A percentile compares a stretch with the other conserved stretches of the same genome.
phyloP scores from a whole-genome alignment of 352 stramenopile genomes.

The Achlya hypogyna region DNA sequence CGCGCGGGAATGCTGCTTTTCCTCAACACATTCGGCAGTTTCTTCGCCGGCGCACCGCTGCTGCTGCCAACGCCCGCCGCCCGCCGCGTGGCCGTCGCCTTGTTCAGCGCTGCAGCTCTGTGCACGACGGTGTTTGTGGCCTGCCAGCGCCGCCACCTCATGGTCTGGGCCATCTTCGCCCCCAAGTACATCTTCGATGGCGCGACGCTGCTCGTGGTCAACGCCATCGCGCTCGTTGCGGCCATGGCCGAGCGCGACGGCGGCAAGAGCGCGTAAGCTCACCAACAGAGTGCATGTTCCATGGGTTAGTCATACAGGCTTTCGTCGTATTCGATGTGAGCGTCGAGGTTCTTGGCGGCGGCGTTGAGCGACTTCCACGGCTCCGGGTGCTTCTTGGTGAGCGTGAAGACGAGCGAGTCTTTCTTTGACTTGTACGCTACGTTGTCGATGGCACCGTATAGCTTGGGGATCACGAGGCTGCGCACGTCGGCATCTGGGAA shows the following conservation, averaged over 20 bases:
- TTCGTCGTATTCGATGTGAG: conserved; percentile 80
- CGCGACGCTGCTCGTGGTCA: conserved; percentile 43
- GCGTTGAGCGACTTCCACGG: conserved; percentile 75
- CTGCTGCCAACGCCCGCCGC: background rate
- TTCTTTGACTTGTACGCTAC: conserved; percentile 49
- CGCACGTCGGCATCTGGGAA: conserved; percentile 35
- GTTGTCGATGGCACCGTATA: conserved; percentile 59
- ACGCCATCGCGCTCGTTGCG: conserved; percentile 12
- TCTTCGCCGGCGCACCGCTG: conserved; percentile 21
- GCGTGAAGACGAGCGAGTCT: conserved; percentile 54
- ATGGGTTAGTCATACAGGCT: conserved; percentile 62
- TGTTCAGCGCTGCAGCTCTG: conserved; percentile 46
- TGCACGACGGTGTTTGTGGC: conserved; percentile 80
- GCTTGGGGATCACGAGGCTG: conserved; percentile 59
- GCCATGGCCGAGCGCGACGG: background rate
- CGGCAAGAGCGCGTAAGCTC: too few species aligned
- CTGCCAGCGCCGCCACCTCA: conserved; percentile 80
- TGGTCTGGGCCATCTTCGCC: conserved; percentile 91
- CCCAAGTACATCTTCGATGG: conserved; percentile 87
- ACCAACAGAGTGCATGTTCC: background rate
- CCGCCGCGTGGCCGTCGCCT: conserved; percentile 24
- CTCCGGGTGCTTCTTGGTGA: conserved; percentile 46
- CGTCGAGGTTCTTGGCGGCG: conserved; percentile 69
- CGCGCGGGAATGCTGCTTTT: conserved; percentile 60
- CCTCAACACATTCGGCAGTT: conserved; percentile 83